Evolutionary conservation across 2,329 filamentous ascomycete species (phyloP), one percentile per base, ranked within the genome.

Genomic region (Monosporascus sp.): DNA sequence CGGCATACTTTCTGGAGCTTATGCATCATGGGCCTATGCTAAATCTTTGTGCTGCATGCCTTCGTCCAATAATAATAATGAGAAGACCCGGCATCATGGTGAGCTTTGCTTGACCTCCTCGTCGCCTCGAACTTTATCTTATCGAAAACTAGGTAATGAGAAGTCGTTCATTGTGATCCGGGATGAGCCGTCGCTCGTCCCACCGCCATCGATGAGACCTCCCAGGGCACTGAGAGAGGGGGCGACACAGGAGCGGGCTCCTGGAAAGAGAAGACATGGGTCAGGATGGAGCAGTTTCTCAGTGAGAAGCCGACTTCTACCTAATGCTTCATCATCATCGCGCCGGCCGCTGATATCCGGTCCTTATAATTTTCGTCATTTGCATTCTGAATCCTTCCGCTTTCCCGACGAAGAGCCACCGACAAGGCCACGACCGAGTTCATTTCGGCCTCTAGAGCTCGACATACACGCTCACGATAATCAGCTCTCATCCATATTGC

Each of bases 351-450:
- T 73, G 54, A 85, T 86, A 61, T 84, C 82, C 42, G 73, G 73
- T 20, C 83, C 83, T 3, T 76, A 76, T 47, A 73, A 85, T 65
- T 86, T 86, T 61, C 78, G 77, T 47, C 83, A 85, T 69, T 60
- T 85, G 48, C 70, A 78, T 51, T 78, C 69, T 49, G 60, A 67
- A 46, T 65, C 65, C 14, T 65, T 67, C 47, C 60, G 59, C 38
- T 65, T 63, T 51, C 66, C 62, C 38, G 62, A 57, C 18, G 48
- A 47, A 53, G 51, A 56, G 54, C 52, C 59, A 50, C 59, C 66
- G 60, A 52, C 56, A 46, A 63, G 62, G 51, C 63, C 60, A 37
- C 65, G 66, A 5, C 69, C 68, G 6, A 56, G 63, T 6, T 72
- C 73, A 11, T 82, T 82, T 57, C 74, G 75, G 39, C 81, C 81